A percentile compares a stretch with the other conserved stretches of the same genome.
Conservation (phyloP, 1,284 basidiomycete species). For the Cystobasidiaceae sp. region DNA sequence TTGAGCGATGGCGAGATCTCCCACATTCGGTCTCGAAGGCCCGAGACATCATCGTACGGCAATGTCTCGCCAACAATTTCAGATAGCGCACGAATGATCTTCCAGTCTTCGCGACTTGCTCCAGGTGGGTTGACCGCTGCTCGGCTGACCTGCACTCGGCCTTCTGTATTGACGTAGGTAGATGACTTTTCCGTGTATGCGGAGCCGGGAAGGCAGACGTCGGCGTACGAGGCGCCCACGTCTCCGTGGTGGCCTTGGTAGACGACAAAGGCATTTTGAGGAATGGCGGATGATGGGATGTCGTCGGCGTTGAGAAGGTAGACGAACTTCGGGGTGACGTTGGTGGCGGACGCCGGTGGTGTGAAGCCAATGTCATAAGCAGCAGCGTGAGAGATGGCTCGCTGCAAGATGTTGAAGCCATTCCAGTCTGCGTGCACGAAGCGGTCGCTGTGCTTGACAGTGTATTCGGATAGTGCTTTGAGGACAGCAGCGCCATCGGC, state of each 20-base stretch:
- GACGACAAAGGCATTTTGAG: slow-evolving; percentile 90
- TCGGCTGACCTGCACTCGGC: slow-evolving; percentile 82
- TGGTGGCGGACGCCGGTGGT: slow-evolving; percentile 68
- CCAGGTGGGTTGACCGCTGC: slow-evolving; percentile 94
- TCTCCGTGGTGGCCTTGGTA: slow-evolving; percentile 99
- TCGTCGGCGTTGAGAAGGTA: slow-evolving; percentile 97
- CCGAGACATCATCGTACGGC: slow-evolving; percentile 87
- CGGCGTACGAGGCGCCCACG: slow-evolving; percentile 89
- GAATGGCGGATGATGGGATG: slow-evolving; percentile 82
- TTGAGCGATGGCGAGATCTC: slow-evolving; percentile 89
- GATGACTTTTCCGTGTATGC: slow-evolving; percentile 95
- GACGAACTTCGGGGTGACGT: slow-evolving; percentile 84
- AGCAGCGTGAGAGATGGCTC: slow-evolving; percentile 80
- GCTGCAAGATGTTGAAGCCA: slow-evolving; percentile 85
- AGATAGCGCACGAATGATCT: slow-evolving; percentile 92
- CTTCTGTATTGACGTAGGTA: slow-evolving; percentile 98
- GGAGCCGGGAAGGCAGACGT: slow-evolving; percentile 86
- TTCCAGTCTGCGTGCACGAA: slow-evolving; percentile 90
- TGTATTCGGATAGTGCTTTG: slow-evolving; percentile 71
- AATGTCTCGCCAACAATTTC: slow-evolving; percentile 74
- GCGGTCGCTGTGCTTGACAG: slow-evolving; percentile 67
- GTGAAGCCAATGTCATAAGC: slow-evolving; percentile 93
- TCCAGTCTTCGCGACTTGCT: slow-evolving; percentile 95
- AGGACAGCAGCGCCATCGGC: slow-evolving; percentile 76
- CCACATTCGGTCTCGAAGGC: slow-evolving; percentile 90